Evolutionary conservation across 2,329 filamentous ascomycete species (phyloP).

Genomic region (Botrytis galanthina): DNA sequence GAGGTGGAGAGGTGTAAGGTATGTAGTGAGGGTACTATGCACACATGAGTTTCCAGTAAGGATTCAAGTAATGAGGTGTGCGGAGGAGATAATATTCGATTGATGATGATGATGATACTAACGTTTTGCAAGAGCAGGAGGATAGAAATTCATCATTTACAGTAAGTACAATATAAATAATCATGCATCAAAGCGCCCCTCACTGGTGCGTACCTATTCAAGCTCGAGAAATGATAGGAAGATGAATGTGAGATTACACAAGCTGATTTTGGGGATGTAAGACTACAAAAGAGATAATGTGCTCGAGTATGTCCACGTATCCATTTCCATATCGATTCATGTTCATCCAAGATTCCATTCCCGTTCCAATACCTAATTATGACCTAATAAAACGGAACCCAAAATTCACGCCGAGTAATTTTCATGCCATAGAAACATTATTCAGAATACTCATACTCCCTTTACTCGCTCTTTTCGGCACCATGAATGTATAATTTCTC

Average conservation of each 20-base stretch:
- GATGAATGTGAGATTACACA: background rate
- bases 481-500: background rate
- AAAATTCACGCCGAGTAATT: background rate
- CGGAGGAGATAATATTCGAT: too few species aligned
- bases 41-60: too few species aligned
- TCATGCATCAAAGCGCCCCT: background rate
- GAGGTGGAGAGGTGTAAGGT: too few species aligned
- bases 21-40: too few species aligned
- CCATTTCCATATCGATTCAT: background rate
- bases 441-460: background rate
- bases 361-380: background rate
- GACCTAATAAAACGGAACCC: background rate
- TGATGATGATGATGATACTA: too few species aligned
- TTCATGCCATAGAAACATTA: background rate
- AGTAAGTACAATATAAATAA: background rate
- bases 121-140: too few species aligned
- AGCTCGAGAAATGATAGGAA: background rate
- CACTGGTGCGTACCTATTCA: background rate
- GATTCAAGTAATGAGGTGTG: too few species aligned
- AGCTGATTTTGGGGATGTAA: background rate
- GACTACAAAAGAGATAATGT: background rate
- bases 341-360: background rate
- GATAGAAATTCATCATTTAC: too few species aligned
- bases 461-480: background rate
- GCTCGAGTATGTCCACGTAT: background rate